These are phyloP conservation scores for Nakataea oryzae DNA, from an alignment of 2,329 filamentous ascomycete genomes.

Conservation along the genomic window DNA sequence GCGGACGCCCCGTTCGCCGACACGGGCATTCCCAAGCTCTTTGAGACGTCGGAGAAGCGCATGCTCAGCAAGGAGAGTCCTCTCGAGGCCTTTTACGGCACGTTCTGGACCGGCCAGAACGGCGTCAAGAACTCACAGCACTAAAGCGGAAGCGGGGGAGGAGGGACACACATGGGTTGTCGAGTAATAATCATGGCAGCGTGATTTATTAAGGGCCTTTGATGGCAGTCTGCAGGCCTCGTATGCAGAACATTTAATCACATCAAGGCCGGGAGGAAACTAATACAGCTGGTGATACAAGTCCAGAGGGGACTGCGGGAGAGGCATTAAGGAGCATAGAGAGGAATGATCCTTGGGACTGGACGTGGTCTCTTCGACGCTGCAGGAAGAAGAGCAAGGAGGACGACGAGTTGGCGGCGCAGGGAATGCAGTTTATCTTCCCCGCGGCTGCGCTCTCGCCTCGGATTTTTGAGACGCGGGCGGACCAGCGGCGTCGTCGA, in stretches of 20 bases:
- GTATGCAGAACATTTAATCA: not conserved
- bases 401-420: not conserved
- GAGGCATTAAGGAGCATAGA: not conserved
- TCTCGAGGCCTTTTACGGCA: conserved; percentile 1
- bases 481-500: too few species aligned
- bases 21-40: conserved; percentile 24
- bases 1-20: conserved; percentile 18
- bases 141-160: too few species aligned
- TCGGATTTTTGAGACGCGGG: too few species aligned
- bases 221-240: not conserved
- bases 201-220: not conserved
- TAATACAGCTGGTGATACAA: not conserved
- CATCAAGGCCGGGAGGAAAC: not conserved
- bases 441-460: not conserved
- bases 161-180: too few species aligned
- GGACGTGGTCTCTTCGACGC: not conserved
- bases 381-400: not conserved
- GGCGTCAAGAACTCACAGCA: too few species aligned
- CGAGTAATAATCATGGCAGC: too few species aligned
- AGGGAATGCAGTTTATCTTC: not conserved
- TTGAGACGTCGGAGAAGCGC: conserved; percentile 20
- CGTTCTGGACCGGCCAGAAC: not conserved
- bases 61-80: conserved; percentile 10
- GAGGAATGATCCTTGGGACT: not conserved
- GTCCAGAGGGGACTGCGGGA: too few species aligned